Evolutionary conservation across 192 early-diverging fungal genomes (phyloP).

Genomic region (Gamsiella multidivaricata): DNA sequence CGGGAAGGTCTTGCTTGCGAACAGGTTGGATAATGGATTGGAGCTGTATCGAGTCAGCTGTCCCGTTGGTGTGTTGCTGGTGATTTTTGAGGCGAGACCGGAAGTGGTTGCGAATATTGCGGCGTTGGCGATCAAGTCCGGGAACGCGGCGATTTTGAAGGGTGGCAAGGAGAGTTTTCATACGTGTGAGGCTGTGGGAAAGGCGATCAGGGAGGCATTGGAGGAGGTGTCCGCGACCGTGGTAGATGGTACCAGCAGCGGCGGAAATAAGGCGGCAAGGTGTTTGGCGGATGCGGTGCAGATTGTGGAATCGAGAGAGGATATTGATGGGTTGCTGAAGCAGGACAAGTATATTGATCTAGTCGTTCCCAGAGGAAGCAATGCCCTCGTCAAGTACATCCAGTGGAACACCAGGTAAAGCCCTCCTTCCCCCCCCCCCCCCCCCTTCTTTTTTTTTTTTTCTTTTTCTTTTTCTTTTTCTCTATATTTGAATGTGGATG

Average conservation of each 20-base stretch:
- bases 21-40: slow-evolving; percentile 82
- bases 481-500: background rate
- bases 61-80: slow-evolving; percentile 95
- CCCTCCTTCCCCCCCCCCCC: background rate
- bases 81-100: slow-evolving; percentile 98
- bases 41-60: slow-evolving; percentile 91
- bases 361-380: slow-evolving; percentile 95
- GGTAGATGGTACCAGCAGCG: background rate
- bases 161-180: slow-evolving; percentile 92
- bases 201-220: slow-evolving; percentile 84
- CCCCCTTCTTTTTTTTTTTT: slow-evolving; percentile 5
- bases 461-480: no score
- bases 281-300: slow-evolving; percentile 83
- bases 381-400: slow-evolving; percentile 89
- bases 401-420: slow-evolving; percentile 87
- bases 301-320: slow-evolving; percentile 89
- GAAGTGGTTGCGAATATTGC: slow-evolving; percentile 99
- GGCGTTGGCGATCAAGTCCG: slow-evolving; percentile 93
- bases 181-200: slow-evolving; percentile 82
- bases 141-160: slow-evolving; percentile 97
- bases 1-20: slow-evolving; percentile 81
- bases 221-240: slow-evolving; percentile 34
- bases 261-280: slow-evolving; percentile 9
- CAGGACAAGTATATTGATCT: slow-evolving; percentile 95
- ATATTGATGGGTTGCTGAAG: slow-evolving; percentile 86